Base-by-base conservation (phyloP, 768 basidiomycete genomes). In the Suillus tomentosus region DNA sequence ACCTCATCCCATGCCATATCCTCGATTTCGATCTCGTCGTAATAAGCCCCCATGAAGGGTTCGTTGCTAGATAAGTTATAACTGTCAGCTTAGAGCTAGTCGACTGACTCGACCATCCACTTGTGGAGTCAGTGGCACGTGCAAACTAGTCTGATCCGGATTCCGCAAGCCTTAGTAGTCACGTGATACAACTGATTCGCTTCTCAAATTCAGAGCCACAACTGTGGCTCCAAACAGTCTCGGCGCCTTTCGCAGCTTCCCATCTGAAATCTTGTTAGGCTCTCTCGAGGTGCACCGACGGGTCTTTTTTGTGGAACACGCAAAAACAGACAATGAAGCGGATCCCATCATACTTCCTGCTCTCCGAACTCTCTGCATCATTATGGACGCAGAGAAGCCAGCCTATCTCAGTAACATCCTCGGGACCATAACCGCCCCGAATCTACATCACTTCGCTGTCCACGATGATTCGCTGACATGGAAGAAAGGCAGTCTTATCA, bases 1-100 rank as follows among this genome's bases (percentile, higher is more conserved):
- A 83, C 86, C 24, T 83, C 82, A 74, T 96, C 95, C 93, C 94
- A 97, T 17, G 79, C 84, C 89, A 97, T 96, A 72, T 96, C 96
- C 73, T 98, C 96, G 58, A 98, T 97, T 74, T 98, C 95, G 31
- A 98, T 87, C 77, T 97, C 96, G 81, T 97, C 95, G 81, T 98
- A 96, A 76, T 92, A 94, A 27, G 89, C 89, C 14, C 88, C 90
- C 92, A 94, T 93, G 10, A 19, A 13, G 14, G 11, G 31, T 2
- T 54, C 7, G 47, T 27, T 60, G 57, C 22, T 36, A 31, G 40
- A 48, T 31, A 10, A 13, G 11, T 14, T 31, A 39, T 39, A 39
- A 40, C 36, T 3, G 14, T 15, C 40, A 40, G 42, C 42, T 19
- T 31, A 5, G 31, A 31, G 14, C 1, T 5, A 19, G 43, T 19